A percentile compares a stretch with the other conserved stretches of the same genome.
phyloP scores from a whole-genome alignment of 176 grass and related monocot genomes.

The Carex cristatella region DNA sequence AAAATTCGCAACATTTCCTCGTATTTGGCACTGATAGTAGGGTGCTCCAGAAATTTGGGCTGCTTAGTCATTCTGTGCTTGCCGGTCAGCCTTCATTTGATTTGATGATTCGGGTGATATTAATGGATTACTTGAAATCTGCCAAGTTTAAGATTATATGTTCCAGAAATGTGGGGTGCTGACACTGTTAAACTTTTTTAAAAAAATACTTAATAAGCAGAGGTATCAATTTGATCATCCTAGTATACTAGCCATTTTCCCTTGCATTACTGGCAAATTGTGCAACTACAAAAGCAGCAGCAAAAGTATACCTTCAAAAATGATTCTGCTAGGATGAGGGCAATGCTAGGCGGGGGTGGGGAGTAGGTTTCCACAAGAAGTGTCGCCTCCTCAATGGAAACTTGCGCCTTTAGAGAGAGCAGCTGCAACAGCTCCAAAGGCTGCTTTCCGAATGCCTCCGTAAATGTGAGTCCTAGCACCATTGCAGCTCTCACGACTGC shows the following conservation, averaged over 20 bases:
- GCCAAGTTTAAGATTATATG: background rate
- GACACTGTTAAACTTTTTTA: no score
- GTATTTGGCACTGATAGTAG: conserved; percentile 55
- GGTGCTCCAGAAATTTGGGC: background rate
- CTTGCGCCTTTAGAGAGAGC: conserved; percentile 86
- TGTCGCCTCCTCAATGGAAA: conserved; percentile 88
- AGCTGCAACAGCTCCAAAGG: conserved; percentile 89
- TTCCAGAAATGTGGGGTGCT: background rate
- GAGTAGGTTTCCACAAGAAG: conserved; percentile 71
- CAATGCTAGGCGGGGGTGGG: conserved; percentile 71
- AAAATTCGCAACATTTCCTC: conserved; percentile 41
- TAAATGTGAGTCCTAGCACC: conserved; percentile 68
- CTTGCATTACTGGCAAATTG: background rate
- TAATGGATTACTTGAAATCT: background rate
- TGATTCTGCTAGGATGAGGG: conserved; percentile 79
- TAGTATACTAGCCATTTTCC: background rate
- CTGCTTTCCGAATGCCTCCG: conserved; percentile 82
- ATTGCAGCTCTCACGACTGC: conserved; percentile 72
- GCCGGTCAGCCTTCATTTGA: background rate
- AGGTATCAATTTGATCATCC: conserved; percentile 1
- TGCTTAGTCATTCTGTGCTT: background rate
- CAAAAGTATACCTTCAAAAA: conserved; percentile 65
- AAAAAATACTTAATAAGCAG: background rate
- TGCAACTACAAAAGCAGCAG: background rate
- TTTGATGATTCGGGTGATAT: background rate